Base-by-base conservation (phyloP, 2,329 filamentous ascomycete genomes). In the Cladobotryum mycophilum region DNA sequence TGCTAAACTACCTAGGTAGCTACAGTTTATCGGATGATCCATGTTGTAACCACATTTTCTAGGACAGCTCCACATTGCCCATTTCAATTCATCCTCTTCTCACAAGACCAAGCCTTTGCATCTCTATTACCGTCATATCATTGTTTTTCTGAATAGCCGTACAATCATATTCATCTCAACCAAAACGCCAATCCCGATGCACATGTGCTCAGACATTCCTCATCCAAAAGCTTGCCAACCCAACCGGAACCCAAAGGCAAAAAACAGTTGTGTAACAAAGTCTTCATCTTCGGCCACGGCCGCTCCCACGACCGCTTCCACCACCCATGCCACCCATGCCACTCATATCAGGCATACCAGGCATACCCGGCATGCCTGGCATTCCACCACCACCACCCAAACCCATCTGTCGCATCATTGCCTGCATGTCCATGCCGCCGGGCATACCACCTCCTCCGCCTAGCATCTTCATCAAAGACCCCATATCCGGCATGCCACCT, bases 401-500 rank as follows among this genome's bases (percentile, higher is more conserved):
- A 20, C 79, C 79, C 80, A 85, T 83, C 62, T 84, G 80, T 67
- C 78, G 74, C 86, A 88, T 78, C 87, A 93, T 89, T 58, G 86
- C 85, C 65, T 85, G 82, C 82, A 93, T 86, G 55, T 86, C 84
- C 70, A 85, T 80, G 53, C 86, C 79, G 25, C 84, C 83, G 55
- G 85, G 84, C 76, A 91, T 83, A 1, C 81, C 85, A 2, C 78
- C 74, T 22, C 74, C 81, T 20, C 82, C 85, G 5, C 25, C 25
- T 2, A 96, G 80, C 87, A 95, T 95, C 76, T 93, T 92, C 81
- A 95, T 92, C 71, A 97, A 79, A 51, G 84, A 84, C 33, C 82
- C 82, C 79, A 96, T 86, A 61, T 95, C 89, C 0, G 85, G 85
- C 85, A 90, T 89, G 5, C 79, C 78, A 38, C 74, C 85, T 3